phyloP scores from a whole-genome alignment of 2,329 filamentous ascomycete species.

The Achaetomium macrosporum region DNA sequence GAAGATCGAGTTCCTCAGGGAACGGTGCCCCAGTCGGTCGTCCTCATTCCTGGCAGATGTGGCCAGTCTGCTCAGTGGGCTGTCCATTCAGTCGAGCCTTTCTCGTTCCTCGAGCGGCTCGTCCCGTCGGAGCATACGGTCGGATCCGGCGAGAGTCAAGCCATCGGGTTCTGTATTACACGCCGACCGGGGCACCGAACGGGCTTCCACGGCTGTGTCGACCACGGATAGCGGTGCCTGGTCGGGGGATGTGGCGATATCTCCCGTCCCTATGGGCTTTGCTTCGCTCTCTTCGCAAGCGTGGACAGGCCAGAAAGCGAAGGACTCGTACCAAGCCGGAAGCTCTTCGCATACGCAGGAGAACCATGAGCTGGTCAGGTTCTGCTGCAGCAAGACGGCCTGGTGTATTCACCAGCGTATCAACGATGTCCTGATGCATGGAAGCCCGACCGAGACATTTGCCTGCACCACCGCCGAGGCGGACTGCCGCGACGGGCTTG shows the following conservation, averaged over 20 bases:
- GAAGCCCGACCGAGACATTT: conserved; percentile 10
- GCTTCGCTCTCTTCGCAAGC: not conserved
- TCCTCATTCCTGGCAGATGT: conserved; percentile 15
- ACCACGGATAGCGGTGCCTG: not conserved
- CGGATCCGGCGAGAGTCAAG: not conserved
- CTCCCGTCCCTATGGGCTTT: not conserved
- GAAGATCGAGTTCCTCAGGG: conserved; percentile 1
- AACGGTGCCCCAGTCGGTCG: conserved; percentile 12
- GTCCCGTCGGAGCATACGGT: not conserved
- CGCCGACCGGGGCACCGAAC: not conserved
- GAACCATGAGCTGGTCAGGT: conserved; percentile 14
- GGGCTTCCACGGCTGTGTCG: not conserved
- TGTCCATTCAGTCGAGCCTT: conserved; percentile 11
- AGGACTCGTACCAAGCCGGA: not conserved
- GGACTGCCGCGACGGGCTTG: conserved; percentile 9
- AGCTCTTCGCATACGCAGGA: conserved; percentile 4
- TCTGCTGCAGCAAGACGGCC: conserved; percentile 12
- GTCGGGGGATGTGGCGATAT: not conserved
- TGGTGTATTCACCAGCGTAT: conserved; percentile 18
- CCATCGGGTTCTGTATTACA: not conserved
- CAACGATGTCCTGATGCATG: conserved; percentile 5
- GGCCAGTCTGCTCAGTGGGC: conserved; percentile 10
- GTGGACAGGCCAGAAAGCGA: not conserved
- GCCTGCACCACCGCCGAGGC: conserved; percentile 10
- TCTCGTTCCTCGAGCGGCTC: conserved; percentile 10